Conservation (phyloP, 2,329 filamentous ascomycete genomes). For the Sarocladium oryzae region DNA sequence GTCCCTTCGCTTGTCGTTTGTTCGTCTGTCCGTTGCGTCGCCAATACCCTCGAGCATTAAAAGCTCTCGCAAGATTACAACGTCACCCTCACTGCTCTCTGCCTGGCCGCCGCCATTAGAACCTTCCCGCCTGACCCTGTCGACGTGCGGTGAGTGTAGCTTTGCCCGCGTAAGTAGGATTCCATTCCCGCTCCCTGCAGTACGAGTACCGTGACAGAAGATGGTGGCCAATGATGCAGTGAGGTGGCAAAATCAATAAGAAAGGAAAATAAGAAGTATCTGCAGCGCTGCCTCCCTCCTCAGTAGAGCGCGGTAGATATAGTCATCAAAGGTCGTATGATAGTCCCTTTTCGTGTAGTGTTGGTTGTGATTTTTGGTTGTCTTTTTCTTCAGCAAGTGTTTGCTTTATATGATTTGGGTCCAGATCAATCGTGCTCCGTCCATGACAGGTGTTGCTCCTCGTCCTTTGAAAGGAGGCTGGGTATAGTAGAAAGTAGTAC, state of each 20-base stretch:
- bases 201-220: neutral
- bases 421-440: constrained; percentile 11
- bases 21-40: neutral
- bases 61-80: neutral
- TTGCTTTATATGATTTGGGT: constrained; percentile 5
- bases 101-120: neutral
- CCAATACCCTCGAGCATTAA: neutral
- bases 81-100: neutral
- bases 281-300: neutral
- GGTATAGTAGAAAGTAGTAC: constrained; percentile 2
- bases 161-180: neutral
- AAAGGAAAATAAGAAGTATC: neutral
- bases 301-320: constrained; percentile 11
- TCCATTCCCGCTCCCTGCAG: neutral
- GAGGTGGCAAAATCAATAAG: neutral
- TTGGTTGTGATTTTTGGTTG: constrained; percentile 7
- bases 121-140: neutral
- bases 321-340: constrained; percentile 13
- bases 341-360: constrained; percentile 6
- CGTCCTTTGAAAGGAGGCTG: neutral
- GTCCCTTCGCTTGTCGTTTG: neutral
- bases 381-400: neutral
- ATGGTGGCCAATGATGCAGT: neutral
- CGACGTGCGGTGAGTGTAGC: neutral
- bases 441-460: neutral